Conservation (phyloP, 805 yeast species). For the Cyberlindnera nakhonratchasimensis region DNA sequence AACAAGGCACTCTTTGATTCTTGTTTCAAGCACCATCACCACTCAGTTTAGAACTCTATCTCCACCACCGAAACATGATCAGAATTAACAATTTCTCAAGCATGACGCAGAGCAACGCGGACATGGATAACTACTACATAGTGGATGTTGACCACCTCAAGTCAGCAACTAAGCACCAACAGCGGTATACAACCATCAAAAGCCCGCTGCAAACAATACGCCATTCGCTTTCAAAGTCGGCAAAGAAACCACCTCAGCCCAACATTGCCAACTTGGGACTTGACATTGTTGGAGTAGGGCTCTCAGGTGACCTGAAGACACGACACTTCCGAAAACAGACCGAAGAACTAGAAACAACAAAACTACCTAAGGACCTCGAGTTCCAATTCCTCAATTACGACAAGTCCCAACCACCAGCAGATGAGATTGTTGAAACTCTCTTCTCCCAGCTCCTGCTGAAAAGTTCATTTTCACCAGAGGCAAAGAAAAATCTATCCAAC, state of each 20-base stretch:
- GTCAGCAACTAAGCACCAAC: background rate
- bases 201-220: constrained; percentile 10
- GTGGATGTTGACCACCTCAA: constrained; percentile 6
- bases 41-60: too few species aligned
- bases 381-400: constrained; percentile 27
- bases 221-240: constrained; percentile 3
- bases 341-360: background rate
- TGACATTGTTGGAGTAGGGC: constrained; percentile 25
- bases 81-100: constrained; percentile 11
- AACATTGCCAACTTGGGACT: constrained; percentile 23
- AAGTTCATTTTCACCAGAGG: constrained; percentile 25
- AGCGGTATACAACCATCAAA: background rate
- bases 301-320: constrained; percentile 6
- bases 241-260: constrained; percentile 1
- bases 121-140: constrained; percentile 3
- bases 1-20: background rate
- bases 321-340: constrained; percentile 9
- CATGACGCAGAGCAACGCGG: constrained; percentile 9
- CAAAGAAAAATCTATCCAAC: constrained; percentile 17
- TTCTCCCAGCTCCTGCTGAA: constrained; percentile 19
- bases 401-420: constrained; percentile 28
- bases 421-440: constrained; percentile 22
- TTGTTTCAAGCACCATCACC: background rate
- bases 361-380: constrained; percentile 14
- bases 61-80: too few species aligned